Evolutionary conservation across 495 filamentous ascomycete species (phyloP).

Genomic region (Podospora appendiculata): DNA sequence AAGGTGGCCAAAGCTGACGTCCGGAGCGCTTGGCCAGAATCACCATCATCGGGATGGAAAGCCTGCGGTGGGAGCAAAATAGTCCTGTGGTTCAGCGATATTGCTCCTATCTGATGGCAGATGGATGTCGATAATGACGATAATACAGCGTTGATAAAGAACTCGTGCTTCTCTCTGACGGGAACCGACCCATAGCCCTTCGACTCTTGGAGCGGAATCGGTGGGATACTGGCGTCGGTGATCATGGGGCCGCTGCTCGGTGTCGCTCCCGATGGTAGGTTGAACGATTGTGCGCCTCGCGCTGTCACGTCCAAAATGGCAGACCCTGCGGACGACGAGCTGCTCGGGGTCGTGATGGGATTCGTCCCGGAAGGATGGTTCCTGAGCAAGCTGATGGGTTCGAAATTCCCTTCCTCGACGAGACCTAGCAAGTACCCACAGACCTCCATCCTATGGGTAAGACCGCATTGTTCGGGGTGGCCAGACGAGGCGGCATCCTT

Average conservation of each 20-base stretch:
- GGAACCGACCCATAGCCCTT: slow-evolving; percentile 22
- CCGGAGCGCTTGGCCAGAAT: slow-evolving; percentile 10
- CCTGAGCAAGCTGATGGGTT: slow-evolving; percentile 37
- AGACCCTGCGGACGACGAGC: slow-evolving; percentile 40
- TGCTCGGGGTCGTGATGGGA: slow-evolving; percentile 36
- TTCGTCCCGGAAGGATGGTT: slow-evolving; percentile 28
- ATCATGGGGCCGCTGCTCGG: slow-evolving; percentile 1
- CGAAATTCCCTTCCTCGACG: slow-evolving; percentile 36
- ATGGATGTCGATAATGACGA: slow-evolving; percentile 36
- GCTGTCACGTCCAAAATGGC: slow-evolving; percentile 27
- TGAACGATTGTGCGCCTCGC: slow-evolving; percentile 25
- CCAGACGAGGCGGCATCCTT: slow-evolving; percentile 20
- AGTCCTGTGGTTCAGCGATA: slow-evolving; percentile 34
- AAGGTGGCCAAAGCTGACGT: slow-evolving; percentile 35
- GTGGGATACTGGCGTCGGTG: slow-evolving; percentile 23
- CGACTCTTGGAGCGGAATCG: slow-evolving; percentile 9
- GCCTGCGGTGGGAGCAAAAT: slow-evolving; percentile 26
- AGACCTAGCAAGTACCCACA: slow-evolving; percentile 32
- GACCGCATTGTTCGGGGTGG: slow-evolving; percentile 18
- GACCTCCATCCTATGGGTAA: slow-evolving; percentile 27
- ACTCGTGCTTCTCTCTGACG: slow-evolving; percentile 30
- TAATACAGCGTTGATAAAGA: slow-evolving; percentile 36
- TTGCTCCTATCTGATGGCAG: slow-evolving; percentile 30
- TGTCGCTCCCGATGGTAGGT: slow-evolving; percentile 3
- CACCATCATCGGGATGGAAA: slow-evolving; percentile 14